These are phyloP conservation scores for Cercospora zeina DNA, from an alignment of 2,329 filamentous ascomycete genomes.

Conservation along the genomic window DNA sequence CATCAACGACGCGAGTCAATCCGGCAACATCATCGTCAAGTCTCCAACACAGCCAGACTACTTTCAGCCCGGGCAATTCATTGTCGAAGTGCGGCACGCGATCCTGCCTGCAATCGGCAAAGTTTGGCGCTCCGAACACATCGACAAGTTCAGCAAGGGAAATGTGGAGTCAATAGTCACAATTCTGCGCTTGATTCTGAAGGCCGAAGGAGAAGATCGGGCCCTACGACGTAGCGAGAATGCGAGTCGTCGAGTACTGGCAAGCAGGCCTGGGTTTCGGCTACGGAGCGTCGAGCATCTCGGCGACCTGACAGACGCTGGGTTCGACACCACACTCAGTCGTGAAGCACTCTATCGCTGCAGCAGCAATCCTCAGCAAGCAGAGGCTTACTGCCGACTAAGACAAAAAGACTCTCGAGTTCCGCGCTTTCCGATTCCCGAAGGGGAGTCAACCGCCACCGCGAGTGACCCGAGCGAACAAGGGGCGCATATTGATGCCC, in stretches of 20 bases:
- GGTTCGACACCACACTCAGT: conserved; percentile 62
- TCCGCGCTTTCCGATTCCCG: conserved; percentile 37
- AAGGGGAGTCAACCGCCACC: conserved; percentile 20
- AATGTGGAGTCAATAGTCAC: conserved; percentile 79
- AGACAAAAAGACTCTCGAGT: conserved; percentile 30
- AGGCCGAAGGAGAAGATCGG: conserved; percentile 71
- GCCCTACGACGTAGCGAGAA: conserved; percentile 65
- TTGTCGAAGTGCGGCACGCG: conserved; percentile 80
- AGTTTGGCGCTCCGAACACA: conserved; percentile 81
- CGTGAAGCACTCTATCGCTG: conserved; percentile 81
- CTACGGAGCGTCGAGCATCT: conserved; percentile 50
- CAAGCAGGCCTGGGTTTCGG: conserved; percentile 55
- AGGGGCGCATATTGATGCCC: conserved; percentile 4
- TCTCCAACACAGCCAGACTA: conserved; percentile 55
- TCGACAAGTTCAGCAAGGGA: conserved; percentile 75
- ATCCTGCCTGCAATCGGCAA: conserved; percentile 73
- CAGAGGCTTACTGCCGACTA: conserved; percentile 72
- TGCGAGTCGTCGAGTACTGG: conserved; percentile 50
- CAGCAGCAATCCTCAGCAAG: conserved; percentile 62
- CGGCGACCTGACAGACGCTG: conserved; percentile 50
- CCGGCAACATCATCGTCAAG: conserved; percentile 54
- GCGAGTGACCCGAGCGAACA: conserved; percentile 2
- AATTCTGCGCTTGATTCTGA: conserved; percentile 75
- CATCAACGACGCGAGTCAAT: conserved; percentile 73
- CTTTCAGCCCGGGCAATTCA: conserved; percentile 70